Percentiles rank a stretch among this genome's conserved stretches.
Evolutionary conservation across 768 basidiomycete genomes (phyloP).

Genomic region (Galerina sulciceps): DNA sequence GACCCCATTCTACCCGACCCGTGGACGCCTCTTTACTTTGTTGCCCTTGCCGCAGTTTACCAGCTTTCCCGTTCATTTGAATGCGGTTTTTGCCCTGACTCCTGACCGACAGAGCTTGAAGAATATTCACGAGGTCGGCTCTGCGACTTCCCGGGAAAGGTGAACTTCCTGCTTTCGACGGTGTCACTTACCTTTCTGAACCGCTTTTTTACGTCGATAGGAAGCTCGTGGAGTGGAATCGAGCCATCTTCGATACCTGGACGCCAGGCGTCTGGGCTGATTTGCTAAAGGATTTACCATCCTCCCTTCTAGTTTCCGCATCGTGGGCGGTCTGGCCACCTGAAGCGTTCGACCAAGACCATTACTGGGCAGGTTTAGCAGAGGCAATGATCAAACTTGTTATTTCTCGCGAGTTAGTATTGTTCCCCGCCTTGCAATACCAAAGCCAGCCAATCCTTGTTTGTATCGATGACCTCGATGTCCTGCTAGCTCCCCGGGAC

Average conservation of each 20-base stretch:
- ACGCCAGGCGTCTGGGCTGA: conserved; percentile 44
- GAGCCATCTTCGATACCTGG: conserved; percentile 42
- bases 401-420: neutral
- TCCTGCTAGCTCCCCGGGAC: conserved; percentile 8
- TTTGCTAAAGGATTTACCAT: conserved; percentile 33
- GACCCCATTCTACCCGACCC: conserved; percentile 11
- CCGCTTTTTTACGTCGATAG: conserved; percentile 24
- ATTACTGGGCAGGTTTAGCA: conserved; percentile 14
- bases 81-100: conserved; percentile 50
- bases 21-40: conserved; percentile 49
- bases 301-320: neutral
- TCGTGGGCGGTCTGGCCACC: conserved; percentile 19
- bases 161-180: neutral
- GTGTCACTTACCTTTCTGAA: neutral
- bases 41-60: conserved; percentile 48
- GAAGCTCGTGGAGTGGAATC: conserved; percentile 52
- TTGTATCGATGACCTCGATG: neutral
- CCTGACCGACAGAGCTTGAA: conserved; percentile 46
- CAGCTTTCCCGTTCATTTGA: conserved; percentile 46
- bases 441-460: neutral
- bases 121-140: conserved; percentile 44
- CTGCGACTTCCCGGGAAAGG: conserved; percentile 43
- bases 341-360: conserved; percentile 4
- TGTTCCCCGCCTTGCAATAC: conserved; percentile 9
- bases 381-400: neutral